Evolutionary conservation across 345 rosid species (phyloP).

Genomic region (Populus deltoides): DNA sequence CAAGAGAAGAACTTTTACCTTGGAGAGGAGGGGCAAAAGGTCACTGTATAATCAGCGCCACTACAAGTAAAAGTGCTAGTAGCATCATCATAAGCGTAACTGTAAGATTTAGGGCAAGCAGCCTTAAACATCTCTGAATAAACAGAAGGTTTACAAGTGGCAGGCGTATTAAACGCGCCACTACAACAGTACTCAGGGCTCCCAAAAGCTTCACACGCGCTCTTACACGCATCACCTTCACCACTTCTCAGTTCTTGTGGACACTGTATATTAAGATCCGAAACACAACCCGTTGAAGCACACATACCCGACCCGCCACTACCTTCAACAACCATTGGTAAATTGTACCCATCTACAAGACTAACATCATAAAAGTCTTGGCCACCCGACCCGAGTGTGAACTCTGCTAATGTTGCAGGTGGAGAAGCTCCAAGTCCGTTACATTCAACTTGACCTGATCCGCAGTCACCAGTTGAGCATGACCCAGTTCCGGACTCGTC

Average conservation of each 20-base stretch:
- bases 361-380: constrained; percentile 93
- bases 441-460: constrained; percentile 34
- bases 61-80: constrained; percentile 89
- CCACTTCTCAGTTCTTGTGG: constrained; percentile 70
- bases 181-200: constrained; percentile 95
- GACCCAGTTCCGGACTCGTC: constrained; percentile 29
- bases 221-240: constrained; percentile 72
- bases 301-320: constrained; percentile 78
- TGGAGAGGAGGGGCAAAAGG: constrained; percentile 89
- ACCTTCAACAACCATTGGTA: constrained; percentile 76
- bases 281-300: constrained; percentile 66
- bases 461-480: constrained; percentile 33
- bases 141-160: constrained; percentile 77
- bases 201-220: constrained; percentile 93
- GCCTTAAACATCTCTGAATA: constrained; percentile 89
- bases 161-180: constrained; percentile 84
- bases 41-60: constrained; percentile 83
- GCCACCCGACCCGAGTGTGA: constrained; percentile 48
- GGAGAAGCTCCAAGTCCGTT: constrained; percentile 35
- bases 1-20: constrained; percentile 41
- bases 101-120: constrained; percentile 88
- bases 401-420: constrained; percentile 36
- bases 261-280: constrained; percentile 76
- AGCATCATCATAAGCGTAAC: constrained; percentile 92
- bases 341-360: constrained; percentile 90